These are phyloP conservation scores for Penicillium sp. DNA, from an alignment of 2,329 filamentous ascomycete genomes.

Conservation along the genomic window DNA sequence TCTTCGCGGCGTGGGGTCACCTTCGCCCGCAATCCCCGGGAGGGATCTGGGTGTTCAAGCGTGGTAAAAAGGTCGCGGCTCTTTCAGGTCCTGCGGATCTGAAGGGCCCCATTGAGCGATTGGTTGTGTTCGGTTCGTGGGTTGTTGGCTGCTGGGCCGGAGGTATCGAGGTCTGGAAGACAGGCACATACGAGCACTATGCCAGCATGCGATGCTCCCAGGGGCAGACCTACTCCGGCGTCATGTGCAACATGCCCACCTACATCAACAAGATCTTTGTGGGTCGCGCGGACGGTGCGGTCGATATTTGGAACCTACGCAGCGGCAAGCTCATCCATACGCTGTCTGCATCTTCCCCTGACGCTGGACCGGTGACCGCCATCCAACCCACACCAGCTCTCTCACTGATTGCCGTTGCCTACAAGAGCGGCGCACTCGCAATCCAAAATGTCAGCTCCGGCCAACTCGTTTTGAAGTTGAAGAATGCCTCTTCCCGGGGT, in stretches of 20 bases:
- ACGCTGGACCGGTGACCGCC: constrained; percentile 80
- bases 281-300: constrained; percentile 80
- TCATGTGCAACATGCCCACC: constrained; percentile 85
- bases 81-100: constrained; percentile 66
- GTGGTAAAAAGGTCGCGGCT: constrained; percentile 80
- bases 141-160: constrained; percentile 76
- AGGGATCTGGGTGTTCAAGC: constrained; percentile 88
- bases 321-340: constrained; percentile 90
- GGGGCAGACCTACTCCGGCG: constrained; percentile 72
- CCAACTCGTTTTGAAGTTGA: constrained; percentile 69
- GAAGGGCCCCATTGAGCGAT: constrained; percentile 70
- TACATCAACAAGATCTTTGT: constrained; percentile 95
- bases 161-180: constrained; percentile 87
- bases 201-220: constrained; percentile 69
- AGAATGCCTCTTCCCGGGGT: constrained; percentile 64
- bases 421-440: constrained; percentile 74
- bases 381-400: constrained; percentile 82
- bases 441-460: constrained; percentile 83
- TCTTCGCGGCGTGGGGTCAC: constrained; percentile 89
- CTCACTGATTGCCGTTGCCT: constrained; percentile 84
- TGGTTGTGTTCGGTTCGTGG: constrained; percentile 88
- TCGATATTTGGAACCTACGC: constrained; percentile 97
- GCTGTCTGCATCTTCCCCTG: constrained; percentile 72
- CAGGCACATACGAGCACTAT: constrained; percentile 80
- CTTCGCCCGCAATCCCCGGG: constrained; percentile 41